Evolutionary conservation across 1,284 basidiomycete species (phyloP), one percentile per base, ranked within the genome.

Genomic region (Ustilago lituana): DNA sequence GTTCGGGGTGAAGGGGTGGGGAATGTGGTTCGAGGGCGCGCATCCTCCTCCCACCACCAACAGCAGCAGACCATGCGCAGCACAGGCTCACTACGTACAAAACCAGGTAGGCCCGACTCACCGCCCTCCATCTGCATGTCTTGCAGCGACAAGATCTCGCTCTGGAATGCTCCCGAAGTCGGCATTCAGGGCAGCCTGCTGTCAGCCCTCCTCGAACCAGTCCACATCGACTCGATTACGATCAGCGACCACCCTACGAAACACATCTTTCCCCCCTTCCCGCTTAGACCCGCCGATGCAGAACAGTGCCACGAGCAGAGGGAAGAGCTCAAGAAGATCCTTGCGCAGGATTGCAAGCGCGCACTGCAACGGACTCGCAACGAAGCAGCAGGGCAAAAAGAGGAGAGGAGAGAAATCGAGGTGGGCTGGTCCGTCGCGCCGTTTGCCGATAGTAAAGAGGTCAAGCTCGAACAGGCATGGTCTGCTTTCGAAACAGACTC

Each of bases 91-190:
- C 52, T 76, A 2, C 67, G 74, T 26, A 76, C 74, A 11, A 73
- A 74, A 27, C 74, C 74, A 17, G 75, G 75, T 8, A 50, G 76
- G 14, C 62, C 73, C 3, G 73, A 78, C 32, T 52, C 76, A n/a
- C 61, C 58, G 11, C 68, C 73, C 0, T 59, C 56, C 14, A 74
- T 68, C 22, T 56, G 52, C 33, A 70, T 73, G 58, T 75, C 73
- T 10, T 78, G 76, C 37, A 63, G 56, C 39, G 76, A 78, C 48
- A 78, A 78, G 46, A 45, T 78, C 24, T 45, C 73, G 0, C 55
- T 75, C 20, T 78, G 76, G 70, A 55, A 48, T 36, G 46, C 47
- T 4, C 29, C 60, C 3, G 29, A 43, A 1, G 29, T 73, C 14
- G 76, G 76, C 0, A 52, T 77, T 2, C 76, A 78, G 38, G 76